These are phyloP conservation scores for Rhizopogon rudus DNA, from an alignment of 768 basidiomycete species.

Conservation along the genomic window DNA sequence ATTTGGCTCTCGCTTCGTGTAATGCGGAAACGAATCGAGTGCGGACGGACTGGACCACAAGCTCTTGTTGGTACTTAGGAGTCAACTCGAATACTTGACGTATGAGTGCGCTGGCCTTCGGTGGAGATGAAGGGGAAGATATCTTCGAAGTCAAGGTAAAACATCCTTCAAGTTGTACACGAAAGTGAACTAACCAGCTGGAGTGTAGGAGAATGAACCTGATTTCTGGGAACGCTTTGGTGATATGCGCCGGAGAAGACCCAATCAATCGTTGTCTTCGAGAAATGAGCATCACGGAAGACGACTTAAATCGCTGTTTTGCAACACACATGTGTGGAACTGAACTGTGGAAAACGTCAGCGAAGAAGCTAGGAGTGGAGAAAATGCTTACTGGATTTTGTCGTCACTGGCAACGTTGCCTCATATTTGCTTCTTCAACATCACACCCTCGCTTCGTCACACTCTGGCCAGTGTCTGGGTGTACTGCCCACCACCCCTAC, in stretches of 20 bases:
- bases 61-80: conserved; percentile 65
- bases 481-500: too few relatives aligned
- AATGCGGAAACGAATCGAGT: background rate
- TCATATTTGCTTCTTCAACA: too few relatives aligned
- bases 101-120: conserved; percentile 57
- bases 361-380: background rate
- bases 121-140: conserved; percentile 64
- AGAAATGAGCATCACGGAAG: conserved; percentile 22
- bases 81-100: conserved; percentile 63
- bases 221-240: conserved; percentile 55
- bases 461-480: too few relatives aligned
- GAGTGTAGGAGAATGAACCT: conserved; percentile 71
- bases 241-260: conserved; percentile 60
- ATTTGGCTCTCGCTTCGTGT: too few relatives aligned
- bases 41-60: conserved; percentile 67
- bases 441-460: too few relatives aligned
- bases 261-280: conserved; percentile 66
- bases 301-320: background rate
- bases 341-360: conserved; percentile 47
- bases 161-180: conserved; percentile 53
- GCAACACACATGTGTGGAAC: conserved; percentile 61
- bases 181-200: conserved; percentile 64
- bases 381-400: conserved; percentile 51
- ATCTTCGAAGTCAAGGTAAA: conserved; percentile 78
- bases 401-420: too few relatives aligned